Evolutionary conservation across 495 filamentous ascomycete species (phyloP).

Genomic region (Podospora conica): DNA sequence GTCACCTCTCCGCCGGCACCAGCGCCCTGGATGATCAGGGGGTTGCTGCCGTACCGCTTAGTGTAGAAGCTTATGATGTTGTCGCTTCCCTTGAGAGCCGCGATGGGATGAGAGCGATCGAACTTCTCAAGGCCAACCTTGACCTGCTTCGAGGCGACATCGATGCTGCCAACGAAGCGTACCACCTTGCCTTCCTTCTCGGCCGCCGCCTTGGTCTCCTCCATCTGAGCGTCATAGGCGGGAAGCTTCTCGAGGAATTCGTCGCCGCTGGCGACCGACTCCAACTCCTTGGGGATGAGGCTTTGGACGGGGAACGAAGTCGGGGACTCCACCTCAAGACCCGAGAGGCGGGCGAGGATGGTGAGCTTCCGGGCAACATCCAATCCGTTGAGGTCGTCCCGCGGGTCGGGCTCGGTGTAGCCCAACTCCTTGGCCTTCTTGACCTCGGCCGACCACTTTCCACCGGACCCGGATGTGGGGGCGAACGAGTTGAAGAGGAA

Average conservation of each 20-base stretch:
- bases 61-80: slow-evolving; percentile 99
- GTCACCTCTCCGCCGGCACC: slow-evolving; percentile 93
- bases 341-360: slow-evolving; percentile 78
- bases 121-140: slow-evolving; percentile 89
- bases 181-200: slow-evolving; percentile 86
- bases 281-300: slow-evolving; percentile 77
- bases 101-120: slow-evolving; percentile 76
- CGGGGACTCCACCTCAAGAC: slow-evolving; percentile 67
- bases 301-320: slow-evolving; percentile 87
- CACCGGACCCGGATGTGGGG: slow-evolving; percentile 58
- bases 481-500: slow-evolving; percentile 96
- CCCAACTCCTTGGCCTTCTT: slow-evolving; percentile 87
- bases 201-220: slow-evolving; percentile 67
- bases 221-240: slow-evolving; percentile 79
- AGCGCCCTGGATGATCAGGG: slow-evolving; percentile 88
- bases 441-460: slow-evolving; percentile 83
- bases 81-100: slow-evolving; percentile 89
- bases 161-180: slow-evolving; percentile 87
- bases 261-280: slow-evolving; percentile 62
- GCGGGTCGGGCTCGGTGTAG: slow-evolving; percentile 93
- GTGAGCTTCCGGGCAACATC: slow-evolving; percentile 97
- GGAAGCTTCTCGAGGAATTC: slow-evolving; percentile 74
- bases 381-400: slow-evolving; percentile 92
- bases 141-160: slow-evolving; percentile 65
- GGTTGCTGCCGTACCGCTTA: slow-evolving; percentile 81